Evolutionary conservation across 2,329 filamentous ascomycete species (phyloP).

Genomic region (Microdochium bolleyi): DNA sequence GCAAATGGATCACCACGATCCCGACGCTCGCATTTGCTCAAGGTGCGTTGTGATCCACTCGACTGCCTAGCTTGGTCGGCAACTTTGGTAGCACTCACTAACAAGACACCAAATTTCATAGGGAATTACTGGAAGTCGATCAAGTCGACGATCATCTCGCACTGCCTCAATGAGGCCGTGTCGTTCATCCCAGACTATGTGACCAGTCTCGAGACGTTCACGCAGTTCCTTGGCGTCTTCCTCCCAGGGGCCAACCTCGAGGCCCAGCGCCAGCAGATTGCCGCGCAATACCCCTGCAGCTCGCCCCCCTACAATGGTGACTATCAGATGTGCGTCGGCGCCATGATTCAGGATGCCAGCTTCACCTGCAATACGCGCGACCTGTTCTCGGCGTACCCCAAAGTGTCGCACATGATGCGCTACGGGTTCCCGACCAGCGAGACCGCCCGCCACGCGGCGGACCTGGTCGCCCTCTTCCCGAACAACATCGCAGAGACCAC

Average conservation of each 20-base stretch:
- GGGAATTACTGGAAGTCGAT: conserved; percentile 22
- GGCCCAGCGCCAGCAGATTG: background rate
- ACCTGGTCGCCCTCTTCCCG: too few relatives aligned
- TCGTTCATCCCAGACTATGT: conserved; percentile 6
- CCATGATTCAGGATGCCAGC: conserved; percentile 1
- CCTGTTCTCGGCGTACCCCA: conserved; percentile 3
- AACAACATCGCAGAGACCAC: too few relatives aligned
- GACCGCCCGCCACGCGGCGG: background rate
- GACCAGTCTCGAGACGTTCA: conserved; percentile 8
- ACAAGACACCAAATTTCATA: background rate
- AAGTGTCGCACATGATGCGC: conserved; percentile 2
- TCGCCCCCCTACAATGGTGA: background rate
- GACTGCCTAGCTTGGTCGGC: too few relatives aligned
- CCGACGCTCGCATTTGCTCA: conserved; percentile 18
- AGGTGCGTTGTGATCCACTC: background rate
- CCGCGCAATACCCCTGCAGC: background rate
- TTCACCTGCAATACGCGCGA: conserved; percentile 4
- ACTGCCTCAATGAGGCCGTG: conserved; percentile 20
- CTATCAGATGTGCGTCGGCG: background rate
- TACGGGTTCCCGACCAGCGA: background rate
- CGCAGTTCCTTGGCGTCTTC: background rate
- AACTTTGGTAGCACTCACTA: too few relatives aligned
- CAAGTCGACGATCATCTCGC: conserved; percentile 21
- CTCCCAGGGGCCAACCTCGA: background rate
- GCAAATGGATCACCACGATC: conserved; percentile 20